A percentile compares a stretch with the other conserved stretches of the same genome.
Evolutionary conservation across 257 asterid species (phyloP).

Genomic region (Scutellaria barbata): DNA sequence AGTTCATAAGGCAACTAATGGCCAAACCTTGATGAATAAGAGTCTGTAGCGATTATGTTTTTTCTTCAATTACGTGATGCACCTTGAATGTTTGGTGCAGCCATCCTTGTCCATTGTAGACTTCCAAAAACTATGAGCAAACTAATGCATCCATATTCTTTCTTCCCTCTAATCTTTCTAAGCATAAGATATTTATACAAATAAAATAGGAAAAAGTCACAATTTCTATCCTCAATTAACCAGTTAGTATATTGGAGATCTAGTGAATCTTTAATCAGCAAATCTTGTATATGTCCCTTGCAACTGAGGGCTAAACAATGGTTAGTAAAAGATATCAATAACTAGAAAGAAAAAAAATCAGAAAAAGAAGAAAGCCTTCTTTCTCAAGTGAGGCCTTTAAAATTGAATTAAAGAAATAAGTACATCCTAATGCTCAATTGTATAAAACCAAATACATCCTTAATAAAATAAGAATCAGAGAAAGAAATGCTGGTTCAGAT

Average conservation of each 20-base stretch:
- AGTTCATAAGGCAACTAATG: neutral
- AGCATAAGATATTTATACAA: neutral
- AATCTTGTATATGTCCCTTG: neutral
- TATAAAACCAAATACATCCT: neutral
- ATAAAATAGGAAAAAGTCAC: neutral
- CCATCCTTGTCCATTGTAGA: neutral
- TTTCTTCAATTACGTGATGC: conserved; percentile 4
- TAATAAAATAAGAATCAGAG: neutral
- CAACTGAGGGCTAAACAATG: neutral
- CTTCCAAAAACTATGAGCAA: conserved; percentile 24
- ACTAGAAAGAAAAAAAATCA: no score
- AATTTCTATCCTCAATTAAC: neutral
- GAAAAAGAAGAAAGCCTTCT: neutral
- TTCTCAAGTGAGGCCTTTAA: neutral
- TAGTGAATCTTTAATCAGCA: neutral
- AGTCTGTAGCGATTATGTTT: neutral
- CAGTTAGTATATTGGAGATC: neutral
- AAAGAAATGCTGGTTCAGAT: neutral
- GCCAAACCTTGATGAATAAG: neutral
- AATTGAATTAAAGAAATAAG: neutral
- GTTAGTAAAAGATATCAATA: neutral
- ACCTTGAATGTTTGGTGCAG: neutral
- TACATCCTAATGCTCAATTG: neutral
- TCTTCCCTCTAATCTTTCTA: conserved; percentile 10
- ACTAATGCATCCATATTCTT: neutral